Conservation (phyloP, 345 rosid species). For the Salix brachista region DNA sequence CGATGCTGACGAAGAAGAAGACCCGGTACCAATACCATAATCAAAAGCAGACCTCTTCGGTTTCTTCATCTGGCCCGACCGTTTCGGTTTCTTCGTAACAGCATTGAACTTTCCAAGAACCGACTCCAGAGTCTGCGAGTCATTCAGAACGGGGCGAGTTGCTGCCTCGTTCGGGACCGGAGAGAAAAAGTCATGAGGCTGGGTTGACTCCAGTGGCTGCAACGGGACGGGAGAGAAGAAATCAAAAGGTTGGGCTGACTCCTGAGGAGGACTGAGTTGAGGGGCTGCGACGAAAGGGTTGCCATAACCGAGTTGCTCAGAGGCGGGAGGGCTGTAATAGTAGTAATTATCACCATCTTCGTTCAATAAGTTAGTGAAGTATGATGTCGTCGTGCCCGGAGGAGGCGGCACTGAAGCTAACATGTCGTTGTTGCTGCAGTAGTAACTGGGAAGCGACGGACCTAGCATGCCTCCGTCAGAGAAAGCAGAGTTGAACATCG, state of each 20-base stretch:
- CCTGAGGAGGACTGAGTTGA: background rate
- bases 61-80: background rate
- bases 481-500: background rate
- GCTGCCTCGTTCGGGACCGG: background rate
- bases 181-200: background rate
- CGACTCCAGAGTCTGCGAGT: background rate
- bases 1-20: background rate
- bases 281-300: background rate
- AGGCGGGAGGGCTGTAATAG: background rate
- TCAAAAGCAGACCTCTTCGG: background rate
- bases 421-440: too few relatives aligned
- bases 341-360: background rate
- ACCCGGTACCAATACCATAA: background rate
- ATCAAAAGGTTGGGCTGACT: background rate
- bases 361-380: background rate
- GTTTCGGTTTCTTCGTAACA: background rate
- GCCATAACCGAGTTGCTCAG: background rate
- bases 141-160: background rate
- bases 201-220: background rate
- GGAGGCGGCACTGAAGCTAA: background rate
- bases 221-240: background rate
- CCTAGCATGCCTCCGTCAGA: background rate
- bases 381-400: background rate
- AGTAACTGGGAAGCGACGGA: background rate
- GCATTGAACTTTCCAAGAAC: background rate